Evolutionary conservation across 2,329 filamentous ascomycete genomes (phyloP).

Genomic region (Chalaropsis thielavioides): DNA sequence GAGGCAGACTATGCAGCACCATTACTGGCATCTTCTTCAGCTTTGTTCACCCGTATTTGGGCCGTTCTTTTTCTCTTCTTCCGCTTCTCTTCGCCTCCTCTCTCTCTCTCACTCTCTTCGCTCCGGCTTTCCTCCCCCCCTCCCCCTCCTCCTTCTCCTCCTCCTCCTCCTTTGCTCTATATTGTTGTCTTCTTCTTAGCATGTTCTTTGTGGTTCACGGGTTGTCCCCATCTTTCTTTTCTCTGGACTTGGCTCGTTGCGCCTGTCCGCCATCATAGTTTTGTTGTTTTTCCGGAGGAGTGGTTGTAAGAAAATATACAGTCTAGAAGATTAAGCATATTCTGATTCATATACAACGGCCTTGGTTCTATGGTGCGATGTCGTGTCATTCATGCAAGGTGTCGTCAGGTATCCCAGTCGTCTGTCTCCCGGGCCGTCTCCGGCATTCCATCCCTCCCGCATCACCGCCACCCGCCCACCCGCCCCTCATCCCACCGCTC

Average conservation of each 20-base stretch:
- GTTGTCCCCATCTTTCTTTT: not conserved
- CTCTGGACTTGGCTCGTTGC: not conserved
- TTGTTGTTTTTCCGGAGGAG: not conserved
- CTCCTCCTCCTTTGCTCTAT: not conserved
- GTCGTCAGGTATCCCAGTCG: no score
- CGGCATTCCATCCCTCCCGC: not conserved
- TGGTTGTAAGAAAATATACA: conserved; percentile 2
- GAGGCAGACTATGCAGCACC: not conserved
- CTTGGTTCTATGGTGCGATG: not conserved
- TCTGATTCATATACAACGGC: not conserved
- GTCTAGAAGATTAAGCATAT: conserved; percentile 2
- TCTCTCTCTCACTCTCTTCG: not conserved
- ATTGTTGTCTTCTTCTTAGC: conserved; percentile 2
- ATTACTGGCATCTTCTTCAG: not conserved
- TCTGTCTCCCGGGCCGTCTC: not conserved
- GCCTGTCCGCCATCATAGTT: not conserved
- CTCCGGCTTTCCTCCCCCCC: no score
- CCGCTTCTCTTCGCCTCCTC: not conserved
- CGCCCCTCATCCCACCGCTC: conserved; percentile 91
- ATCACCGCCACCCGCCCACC: conserved; percentile 82
- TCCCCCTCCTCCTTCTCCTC: not conserved
- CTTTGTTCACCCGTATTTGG: not conserved
- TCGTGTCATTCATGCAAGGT: not conserved
- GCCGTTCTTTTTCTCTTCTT: not conserved
- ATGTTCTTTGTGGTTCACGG: not conserved